phyloP scores from a whole-genome alignment of 1,139 yeast species.

The Pichia inconspicua region DNA sequence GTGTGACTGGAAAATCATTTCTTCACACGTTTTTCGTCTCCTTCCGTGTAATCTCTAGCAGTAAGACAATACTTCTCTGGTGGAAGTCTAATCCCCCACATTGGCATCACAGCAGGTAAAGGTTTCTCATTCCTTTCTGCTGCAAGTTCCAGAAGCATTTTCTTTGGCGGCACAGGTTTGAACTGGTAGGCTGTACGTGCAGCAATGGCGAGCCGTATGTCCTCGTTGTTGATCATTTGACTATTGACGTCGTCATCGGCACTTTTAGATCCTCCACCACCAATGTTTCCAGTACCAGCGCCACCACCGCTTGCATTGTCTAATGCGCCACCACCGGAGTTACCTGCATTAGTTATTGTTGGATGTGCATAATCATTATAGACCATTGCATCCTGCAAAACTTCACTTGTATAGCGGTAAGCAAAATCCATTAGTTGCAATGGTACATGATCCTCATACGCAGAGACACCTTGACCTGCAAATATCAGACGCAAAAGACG shows the following conservation, averaged over 20 bases:
- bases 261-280: not conserved
- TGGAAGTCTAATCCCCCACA: conserved; percentile 90
- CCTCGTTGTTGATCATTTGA: conserved; percentile 65
- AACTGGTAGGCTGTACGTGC: conserved; percentile 91
- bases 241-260: conserved; percentile 11
- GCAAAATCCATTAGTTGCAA: conserved; percentile 95
- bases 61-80: conserved; percentile 96
- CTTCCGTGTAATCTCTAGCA: conserved; percentile 59
- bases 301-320: not conserved
- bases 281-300: not conserved
- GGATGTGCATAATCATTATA: conserved; percentile 75
- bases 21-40: not conserved
- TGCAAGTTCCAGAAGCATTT: conserved; percentile 80
- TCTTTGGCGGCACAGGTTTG: conserved; percentile 90
- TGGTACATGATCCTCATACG: conserved; percentile 93
- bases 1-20: not conserved
- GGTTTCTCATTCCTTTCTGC: conserved; percentile 85
- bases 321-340: conserved; percentile 23
- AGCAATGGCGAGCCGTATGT: conserved; percentile 83
- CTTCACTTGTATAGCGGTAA: conserved; percentile 77
- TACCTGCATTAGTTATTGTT: conserved; percentile 30
- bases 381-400: conserved; percentile 78
- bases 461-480: conserved; percentile 88
- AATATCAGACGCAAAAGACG: conserved; percentile 80
- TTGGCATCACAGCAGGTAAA: conserved; percentile 84